Percentiles rank a stretch among this genome's conserved stretches.
phyloP scores from a whole-genome alignment of 805 yeast species.

The Candida sakaeoensis region DNA sequence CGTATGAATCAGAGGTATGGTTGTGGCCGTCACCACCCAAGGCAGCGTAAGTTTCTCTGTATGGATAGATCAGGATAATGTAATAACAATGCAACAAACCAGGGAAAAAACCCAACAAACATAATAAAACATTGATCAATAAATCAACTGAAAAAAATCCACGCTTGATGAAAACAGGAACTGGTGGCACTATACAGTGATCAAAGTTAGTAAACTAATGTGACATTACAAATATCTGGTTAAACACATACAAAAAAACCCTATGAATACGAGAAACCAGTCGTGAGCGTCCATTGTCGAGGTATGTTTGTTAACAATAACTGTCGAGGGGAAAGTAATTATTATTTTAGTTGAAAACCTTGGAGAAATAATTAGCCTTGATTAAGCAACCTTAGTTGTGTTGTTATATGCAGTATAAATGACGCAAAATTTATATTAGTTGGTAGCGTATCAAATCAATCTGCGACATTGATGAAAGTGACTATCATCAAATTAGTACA shows the following conservation, averaged over 20 bases:
- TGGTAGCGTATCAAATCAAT: no score
- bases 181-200: slow-evolving; percentile 54
- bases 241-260: slow-evolving; percentile 49
- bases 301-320: neutral
- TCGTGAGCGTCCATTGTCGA: slow-evolving; percentile 44
- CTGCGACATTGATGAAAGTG: no score
- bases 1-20: slow-evolving; percentile 14
- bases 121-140: slow-evolving; percentile 65
- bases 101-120: slow-evolving; percentile 70
- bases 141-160: slow-evolving; percentile 71
- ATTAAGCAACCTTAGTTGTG: neutral
- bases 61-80: slow-evolving; percentile 71
- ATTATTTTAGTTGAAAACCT: neutral
- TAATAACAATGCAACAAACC: slow-evolving; percentile 78
- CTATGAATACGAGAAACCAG: slow-evolving; percentile 62
- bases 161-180: slow-evolving; percentile 70
- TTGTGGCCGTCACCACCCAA: slow-evolving; percentile 30
- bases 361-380: neutral
- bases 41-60: slow-evolving; percentile 23
- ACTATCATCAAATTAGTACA: no score
- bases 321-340: neutral
- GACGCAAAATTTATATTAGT: no score
- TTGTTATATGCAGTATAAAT: neutral
- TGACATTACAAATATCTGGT: no score
- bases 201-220: slow-evolving; percentile 2